Conservation (phyloP, 768 basidiomycete genomes). For the Clathrus columnatus region DNA sequence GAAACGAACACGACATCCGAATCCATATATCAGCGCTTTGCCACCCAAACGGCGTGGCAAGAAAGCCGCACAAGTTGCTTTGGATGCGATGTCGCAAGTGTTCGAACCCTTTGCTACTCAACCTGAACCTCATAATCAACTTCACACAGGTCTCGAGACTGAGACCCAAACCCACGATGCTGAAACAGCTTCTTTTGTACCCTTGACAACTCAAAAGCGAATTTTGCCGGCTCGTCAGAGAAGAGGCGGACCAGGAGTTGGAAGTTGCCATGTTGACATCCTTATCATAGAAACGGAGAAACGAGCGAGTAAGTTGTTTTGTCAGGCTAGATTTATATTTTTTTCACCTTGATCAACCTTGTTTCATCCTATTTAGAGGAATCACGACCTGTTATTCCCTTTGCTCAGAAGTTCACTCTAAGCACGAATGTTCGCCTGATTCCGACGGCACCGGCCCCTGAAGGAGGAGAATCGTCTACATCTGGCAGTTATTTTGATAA, state of each 20-base stretch:
- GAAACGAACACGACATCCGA: neutral
- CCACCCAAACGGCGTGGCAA: neutral
- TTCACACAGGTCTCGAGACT: too few species aligned
- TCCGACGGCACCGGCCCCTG: conserved; percentile 30
- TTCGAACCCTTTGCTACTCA: neutral
- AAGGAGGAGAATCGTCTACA: conserved; percentile 42
- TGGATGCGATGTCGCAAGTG: neutral
- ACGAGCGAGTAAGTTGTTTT: conserved; percentile 53
- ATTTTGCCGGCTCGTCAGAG: conserved; percentile 75
- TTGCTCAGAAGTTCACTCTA: conserved; percentile 42
- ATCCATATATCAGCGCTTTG: neutral
- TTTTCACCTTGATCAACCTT: neutral
- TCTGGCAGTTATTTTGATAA: conserved; percentile 72
- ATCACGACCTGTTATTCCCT: conserved; percentile 1
- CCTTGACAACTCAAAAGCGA: conserved; percentile 45
- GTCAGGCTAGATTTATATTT: neutral
- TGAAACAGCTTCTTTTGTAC: neutral
- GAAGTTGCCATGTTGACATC: conserved; percentile 68
- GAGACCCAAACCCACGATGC: neutral
- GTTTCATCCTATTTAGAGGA: neutral
- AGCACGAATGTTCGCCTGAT: conserved; percentile 59
- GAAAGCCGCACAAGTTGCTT: neutral
- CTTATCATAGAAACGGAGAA: conserved; percentile 79
- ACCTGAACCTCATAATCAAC: too few species aligned
- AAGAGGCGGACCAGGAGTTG: conserved; percentile 65